Percentiles rank a stretch among this genome's conserved stretches.
These are phyloP conservation scores for Ogataea populi-albae DNA, from an alignment of 805 yeast species.

Conservation along the genomic window DNA sequence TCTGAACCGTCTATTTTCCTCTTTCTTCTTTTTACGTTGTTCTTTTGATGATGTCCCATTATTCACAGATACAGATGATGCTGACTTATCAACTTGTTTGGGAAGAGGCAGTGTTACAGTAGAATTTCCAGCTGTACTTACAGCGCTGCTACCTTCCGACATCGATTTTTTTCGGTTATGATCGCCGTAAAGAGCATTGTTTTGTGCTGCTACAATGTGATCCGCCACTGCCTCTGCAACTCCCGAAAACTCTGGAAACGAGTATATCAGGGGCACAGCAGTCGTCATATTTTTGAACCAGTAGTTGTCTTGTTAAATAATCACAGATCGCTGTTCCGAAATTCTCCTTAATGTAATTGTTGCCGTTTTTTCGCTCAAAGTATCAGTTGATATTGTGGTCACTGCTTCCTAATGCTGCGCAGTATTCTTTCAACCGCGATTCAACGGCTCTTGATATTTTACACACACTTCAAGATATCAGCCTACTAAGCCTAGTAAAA, in stretches of 20 bases:
- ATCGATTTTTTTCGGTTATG: conserved; percentile 18
- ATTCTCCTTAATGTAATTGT: too few relatives aligned
- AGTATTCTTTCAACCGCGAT: too few relatives aligned
- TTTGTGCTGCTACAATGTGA: conserved; percentile 87
- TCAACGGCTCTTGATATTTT: too few relatives aligned
- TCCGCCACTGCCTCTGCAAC: conserved; percentile 98
- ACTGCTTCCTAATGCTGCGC: too few relatives aligned
- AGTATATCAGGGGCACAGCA: conserved; percentile 88
- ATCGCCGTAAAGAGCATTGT: conserved; percentile 50
- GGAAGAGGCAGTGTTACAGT: conserved; percentile 3
- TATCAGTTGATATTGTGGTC: too few relatives aligned
- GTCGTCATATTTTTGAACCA: conserved; percentile 88
- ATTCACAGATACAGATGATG: conserved; percentile 13
- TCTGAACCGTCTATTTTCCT: conserved; percentile 70
- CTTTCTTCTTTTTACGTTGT: conserved; percentile 47
- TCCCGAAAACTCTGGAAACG: conserved; percentile 84
- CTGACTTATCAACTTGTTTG: conserved; percentile 9
- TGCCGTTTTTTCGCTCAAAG: too few relatives aligned
- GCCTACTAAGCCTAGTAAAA: too few relatives aligned
- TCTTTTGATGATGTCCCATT: conserved; percentile 18
- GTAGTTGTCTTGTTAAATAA: too few relatives aligned
- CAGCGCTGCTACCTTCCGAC: conserved; percentile 7
- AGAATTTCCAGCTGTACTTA: not conserved
- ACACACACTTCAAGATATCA: too few relatives aligned
- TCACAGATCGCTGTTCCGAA: too few relatives aligned